Evolutionary conservation across 805 yeast species (phyloP), one percentile per base, ranked within the genome.

Genomic region (Zygotorulaspora chibaensis): DNA sequence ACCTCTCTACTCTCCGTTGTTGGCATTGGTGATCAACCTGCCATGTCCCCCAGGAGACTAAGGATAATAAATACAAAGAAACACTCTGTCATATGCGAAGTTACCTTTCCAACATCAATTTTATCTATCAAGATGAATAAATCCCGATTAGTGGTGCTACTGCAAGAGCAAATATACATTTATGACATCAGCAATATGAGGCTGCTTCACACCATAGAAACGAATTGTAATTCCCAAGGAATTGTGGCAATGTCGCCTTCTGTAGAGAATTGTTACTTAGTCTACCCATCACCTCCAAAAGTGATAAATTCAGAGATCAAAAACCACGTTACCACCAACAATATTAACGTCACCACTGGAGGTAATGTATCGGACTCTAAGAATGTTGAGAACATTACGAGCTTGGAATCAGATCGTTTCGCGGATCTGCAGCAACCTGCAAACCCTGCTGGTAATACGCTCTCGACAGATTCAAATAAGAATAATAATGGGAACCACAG

Each of bases 61-160:
- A 81, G 82, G 59, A 81, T 91, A 43, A 72, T 90, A 46, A 93
- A 93, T 67, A 87, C 96, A 1, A 87, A 87, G 62, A 70, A 66
- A 51, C 66, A 68, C 46, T 62, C 77, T 0, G 67, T 73, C 0
- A 84, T 85, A 11, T 85, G 93, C 62, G 91, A 84, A 61, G 70
- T 85, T 45, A 75, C 84, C 0, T 85, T 84, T 55, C 84, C 87
- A 1, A 72, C 83, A 3, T 63, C 77, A 5, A 80, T 85, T 1
- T 58, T 80, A 26, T 75, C 77, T 35, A 80, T 84, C 28, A 79
- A 77, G 60, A 69, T 85, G 66, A 85, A 84, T 59, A 74, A 84
- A 48, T 78, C 80, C 40, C 65, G 90, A 39, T 66, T 85, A 45
- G 68, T 81, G 8, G 86, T 84, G 12, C 71, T 81, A 11, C 62